Percentiles rank a stretch among this genome's conserved stretches.
These are phyloP conservation scores for Diospyros lotus DNA, from an alignment of 148 eudicot species.

Conservation along the genomic window DNA sequence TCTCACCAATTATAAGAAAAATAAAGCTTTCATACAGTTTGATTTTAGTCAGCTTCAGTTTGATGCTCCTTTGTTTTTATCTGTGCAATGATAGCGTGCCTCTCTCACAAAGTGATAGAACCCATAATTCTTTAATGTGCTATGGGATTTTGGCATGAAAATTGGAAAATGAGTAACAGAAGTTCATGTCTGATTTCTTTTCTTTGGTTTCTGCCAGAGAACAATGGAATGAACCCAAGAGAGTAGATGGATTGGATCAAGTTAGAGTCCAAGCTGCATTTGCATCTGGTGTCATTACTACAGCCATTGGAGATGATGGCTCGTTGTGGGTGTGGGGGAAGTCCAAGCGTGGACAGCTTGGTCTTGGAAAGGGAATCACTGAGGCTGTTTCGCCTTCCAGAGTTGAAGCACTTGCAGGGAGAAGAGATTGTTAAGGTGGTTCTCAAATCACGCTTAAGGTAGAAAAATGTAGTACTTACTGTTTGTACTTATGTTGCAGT, in stretches of 20 bases:
- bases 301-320: slow-evolving; percentile 80
- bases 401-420: slow-evolving; percentile 68
- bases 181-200: neutral
- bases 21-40: neutral
- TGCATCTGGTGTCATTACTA: slow-evolving; percentile 93
- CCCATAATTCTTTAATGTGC: neutral
- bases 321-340: slow-evolving; percentile 99
- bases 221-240: slow-evolving; percentile 73
- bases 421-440: slow-evolving; percentile 86
- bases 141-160: neutral
- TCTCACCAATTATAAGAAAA: neutral
- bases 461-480: slow-evolving; percentile 17
- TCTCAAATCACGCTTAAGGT: slow-evolving; percentile 37
- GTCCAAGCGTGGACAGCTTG: slow-evolving; percentile 96
- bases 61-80: too few species aligned
- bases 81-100: too few species aligned
- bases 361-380: slow-evolving; percentile 65
- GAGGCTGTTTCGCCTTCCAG: slow-evolving; percentile 63
- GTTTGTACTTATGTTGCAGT: slow-evolving; percentile 3
- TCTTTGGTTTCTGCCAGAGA: slow-evolving; percentile 39
- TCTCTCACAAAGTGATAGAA: neutral
- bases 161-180: neutral
- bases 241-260: slow-evolving; percentile 57
- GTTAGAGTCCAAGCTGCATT: slow-evolving; percentile 66
- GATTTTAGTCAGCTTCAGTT: neutral